A percentile compares a stretch with the other conserved stretches of the same genome.
phyloP scores from a whole-genome alignment of 2,329 filamentous ascomycete genomes.

The Monosporascus cannonballus region DNA sequence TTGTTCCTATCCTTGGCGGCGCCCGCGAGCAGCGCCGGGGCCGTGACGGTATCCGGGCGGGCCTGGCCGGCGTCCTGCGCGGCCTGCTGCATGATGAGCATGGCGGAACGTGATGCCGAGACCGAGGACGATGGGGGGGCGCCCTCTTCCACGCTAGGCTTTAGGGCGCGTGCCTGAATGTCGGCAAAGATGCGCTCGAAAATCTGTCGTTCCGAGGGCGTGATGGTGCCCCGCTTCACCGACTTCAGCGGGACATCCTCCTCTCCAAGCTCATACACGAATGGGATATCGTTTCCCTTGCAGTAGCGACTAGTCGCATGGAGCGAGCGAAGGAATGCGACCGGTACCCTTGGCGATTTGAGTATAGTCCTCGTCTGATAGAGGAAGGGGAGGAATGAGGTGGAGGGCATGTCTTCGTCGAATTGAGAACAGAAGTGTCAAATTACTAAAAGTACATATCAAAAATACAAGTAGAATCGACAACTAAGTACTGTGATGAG shows the following conservation, averaged over 20 bases:
- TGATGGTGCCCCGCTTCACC: conserved; percentile 42
- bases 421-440: no score
- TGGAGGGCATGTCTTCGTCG: conserved; percentile 34
- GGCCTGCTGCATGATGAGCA: conserved; percentile 24
- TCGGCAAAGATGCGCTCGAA: conserved; percentile 53
- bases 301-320: conserved; percentile 13
- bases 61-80: conserved; percentile 16
- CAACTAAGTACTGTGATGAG: no score
- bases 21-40: conserved; percentile 13
- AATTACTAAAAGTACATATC: no score
- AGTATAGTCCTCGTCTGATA: conserved; percentile 65
- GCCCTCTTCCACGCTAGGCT: conserved; percentile 10
- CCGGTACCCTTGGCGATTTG: conserved; percentile 24
- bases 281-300: conserved; percentile 39
- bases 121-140: conserved; percentile 3
- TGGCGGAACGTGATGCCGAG: conserved; percentile 12
- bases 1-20: conserved; percentile 26
- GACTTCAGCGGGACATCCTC: conserved; percentile 14
- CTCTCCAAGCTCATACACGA: conserved; percentile 37
- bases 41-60: conserved; percentile 8
- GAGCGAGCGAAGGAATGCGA: conserved; percentile 15
- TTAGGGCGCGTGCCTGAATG: conserved; percentile 39
- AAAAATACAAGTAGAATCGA: no score
- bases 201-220: conserved; percentile 42
- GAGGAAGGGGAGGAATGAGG: conserved; percentile 55